phyloP scores from a whole-genome alignment of 768 basidiomycete genomes.

The Boletus tylopilopsis region DNA sequence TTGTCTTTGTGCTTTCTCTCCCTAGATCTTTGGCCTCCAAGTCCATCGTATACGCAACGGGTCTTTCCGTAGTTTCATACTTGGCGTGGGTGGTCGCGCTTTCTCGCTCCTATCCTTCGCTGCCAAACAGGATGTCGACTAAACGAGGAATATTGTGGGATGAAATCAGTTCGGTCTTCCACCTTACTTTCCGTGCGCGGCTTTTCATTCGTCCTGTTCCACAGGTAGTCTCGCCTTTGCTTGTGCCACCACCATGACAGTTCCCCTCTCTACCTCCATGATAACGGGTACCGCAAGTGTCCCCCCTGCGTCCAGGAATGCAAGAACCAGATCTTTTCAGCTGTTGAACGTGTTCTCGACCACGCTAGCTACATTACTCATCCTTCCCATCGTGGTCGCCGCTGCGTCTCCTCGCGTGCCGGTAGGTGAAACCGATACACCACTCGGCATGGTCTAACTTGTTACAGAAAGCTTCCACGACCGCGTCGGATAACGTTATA shows the following conservation, averaged over 20 bases:
- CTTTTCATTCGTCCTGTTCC: constrained; percentile 2
- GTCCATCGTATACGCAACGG: constrained; percentile 51
- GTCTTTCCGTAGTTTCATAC: constrained; percentile 58
- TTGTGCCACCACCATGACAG: constrained; percentile 61
- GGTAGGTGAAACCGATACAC: constrained; percentile 34
- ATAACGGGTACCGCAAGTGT: constrained; percentile 32
- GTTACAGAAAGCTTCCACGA: constrained; percentile 4
- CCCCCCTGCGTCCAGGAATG: constrained; percentile 35
- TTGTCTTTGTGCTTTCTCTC: constrained; percentile 49
- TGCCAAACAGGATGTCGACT: constrained; percentile 33
- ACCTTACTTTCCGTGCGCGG: background rate
- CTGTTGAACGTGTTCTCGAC: constrained; percentile 51
- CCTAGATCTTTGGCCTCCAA: constrained; percentile 53
- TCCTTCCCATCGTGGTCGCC: constrained; percentile 57
- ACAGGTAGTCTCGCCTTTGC: constrained; percentile 58
- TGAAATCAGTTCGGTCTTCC: constrained; percentile 50
- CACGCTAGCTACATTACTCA: constrained; percentile 43
- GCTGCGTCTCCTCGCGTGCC: constrained; percentile 41
- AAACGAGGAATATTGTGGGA: constrained; percentile 56
- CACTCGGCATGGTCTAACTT: constrained; percentile 13
- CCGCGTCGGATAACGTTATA: constrained; percentile 6
- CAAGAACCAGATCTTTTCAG: constrained; percentile 54
- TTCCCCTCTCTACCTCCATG: constrained; percentile 62
- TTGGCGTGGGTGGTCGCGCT: constrained; percentile 56
- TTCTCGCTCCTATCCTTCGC: constrained; percentile 47